Evolutionary conservation across 2,329 filamentous ascomycete genomes (phyloP).

Genomic region (Emericellopsis cladophorae): DNA sequence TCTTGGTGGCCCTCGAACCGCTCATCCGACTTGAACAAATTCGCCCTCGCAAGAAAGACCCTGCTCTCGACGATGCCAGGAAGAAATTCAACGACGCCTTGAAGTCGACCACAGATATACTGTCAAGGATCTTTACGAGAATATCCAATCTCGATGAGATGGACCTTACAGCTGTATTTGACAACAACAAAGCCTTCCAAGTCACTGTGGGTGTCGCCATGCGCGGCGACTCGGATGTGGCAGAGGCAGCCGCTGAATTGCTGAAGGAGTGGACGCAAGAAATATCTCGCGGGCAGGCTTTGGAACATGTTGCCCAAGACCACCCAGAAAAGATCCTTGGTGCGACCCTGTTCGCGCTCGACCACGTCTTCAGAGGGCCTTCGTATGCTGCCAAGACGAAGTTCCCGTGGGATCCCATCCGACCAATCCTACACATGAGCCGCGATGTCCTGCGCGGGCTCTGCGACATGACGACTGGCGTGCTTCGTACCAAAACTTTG

Average conservation of each 20-base stretch:
- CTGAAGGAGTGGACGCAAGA: constrained; percentile 73
- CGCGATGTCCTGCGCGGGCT: constrained; percentile 43
- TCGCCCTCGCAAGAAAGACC: constrained; percentile 34
- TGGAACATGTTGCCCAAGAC: constrained; percentile 24
- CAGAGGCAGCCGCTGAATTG: constrained; percentile 67
- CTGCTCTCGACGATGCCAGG: constrained; percentile 22
- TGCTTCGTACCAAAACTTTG: constrained; percentile 41
- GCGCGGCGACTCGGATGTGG: constrained; percentile 66
- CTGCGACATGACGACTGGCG: constrained; percentile 41
- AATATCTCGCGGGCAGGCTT: constrained; percentile 26
- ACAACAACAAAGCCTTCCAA: constrained; percentile 54
- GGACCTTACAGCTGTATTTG: constrained; percentile 58
- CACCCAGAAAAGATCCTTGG: constrained; percentile 26
- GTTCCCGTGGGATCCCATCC: constrained; percentile 44
- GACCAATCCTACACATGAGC: constrained; percentile 42
- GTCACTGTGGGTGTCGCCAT: constrained; percentile 70
- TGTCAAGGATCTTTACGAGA: constrained; percentile 65
- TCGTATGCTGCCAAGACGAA: not conserved
- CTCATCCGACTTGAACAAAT: constrained; percentile 70
- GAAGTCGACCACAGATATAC: constrained; percentile 36
- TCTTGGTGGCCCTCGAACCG: constrained; percentile 57
- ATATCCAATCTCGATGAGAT: constrained; percentile 62
- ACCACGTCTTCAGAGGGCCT: constrained; percentile 19
- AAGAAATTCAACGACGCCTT: constrained; percentile 71
- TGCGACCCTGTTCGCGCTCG: constrained; percentile 28